Evolutionary conservation across 768 basidiomycete species (phyloP).

Genomic region (Kwoniella newhampshirensis): DNA sequence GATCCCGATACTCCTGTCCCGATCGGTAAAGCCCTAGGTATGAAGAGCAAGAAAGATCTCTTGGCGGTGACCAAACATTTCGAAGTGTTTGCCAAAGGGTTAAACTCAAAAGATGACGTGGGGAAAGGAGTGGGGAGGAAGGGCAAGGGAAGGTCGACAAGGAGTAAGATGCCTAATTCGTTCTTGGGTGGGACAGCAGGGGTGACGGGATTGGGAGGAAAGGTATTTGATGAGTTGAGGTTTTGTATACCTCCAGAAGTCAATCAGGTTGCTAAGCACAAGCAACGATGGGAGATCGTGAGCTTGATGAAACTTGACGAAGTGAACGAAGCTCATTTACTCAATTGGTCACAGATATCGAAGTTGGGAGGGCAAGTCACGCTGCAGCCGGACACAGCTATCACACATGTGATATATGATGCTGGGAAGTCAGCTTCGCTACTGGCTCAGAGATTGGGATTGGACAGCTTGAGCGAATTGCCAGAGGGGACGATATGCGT

Average conservation of each 20-base stretch:
- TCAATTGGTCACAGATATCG: constrained; percentile 23
- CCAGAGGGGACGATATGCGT: constrained; percentile 40
- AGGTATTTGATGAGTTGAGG: constrained; percentile 35
- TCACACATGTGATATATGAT: constrained; percentile 44
- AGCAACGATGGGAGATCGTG: constrained; percentile 36
- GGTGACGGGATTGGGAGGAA: constrained; percentile 17
- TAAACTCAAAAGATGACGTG: constrained; percentile 5
- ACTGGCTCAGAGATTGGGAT: constrained; percentile 28
- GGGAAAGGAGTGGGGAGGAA: not conserved
- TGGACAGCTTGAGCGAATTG: constrained; percentile 32
- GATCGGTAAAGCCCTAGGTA: constrained; percentile 22
- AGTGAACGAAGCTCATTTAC: not conserved
- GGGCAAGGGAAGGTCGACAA: not conserved
- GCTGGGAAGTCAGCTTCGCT: constrained; percentile 16
- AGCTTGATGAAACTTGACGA: constrained; percentile 5
- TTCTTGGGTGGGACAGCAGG: not conserved
- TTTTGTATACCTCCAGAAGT: constrained; percentile 38
- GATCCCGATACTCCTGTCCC: constrained; percentile 35
- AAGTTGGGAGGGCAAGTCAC: constrained; percentile 33
- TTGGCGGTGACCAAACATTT: constrained; percentile 32
- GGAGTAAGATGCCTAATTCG: constrained; percentile 3
- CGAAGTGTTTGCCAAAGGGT: constrained; percentile 26
- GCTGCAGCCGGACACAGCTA: constrained; percentile 39
- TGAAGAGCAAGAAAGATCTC: constrained; percentile 28
- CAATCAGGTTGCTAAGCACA: constrained; percentile 23